phyloP scores from a whole-genome alignment of 2,329 filamentous ascomycete genomes.

The Aspergillus fumigatiaffinis region DNA sequence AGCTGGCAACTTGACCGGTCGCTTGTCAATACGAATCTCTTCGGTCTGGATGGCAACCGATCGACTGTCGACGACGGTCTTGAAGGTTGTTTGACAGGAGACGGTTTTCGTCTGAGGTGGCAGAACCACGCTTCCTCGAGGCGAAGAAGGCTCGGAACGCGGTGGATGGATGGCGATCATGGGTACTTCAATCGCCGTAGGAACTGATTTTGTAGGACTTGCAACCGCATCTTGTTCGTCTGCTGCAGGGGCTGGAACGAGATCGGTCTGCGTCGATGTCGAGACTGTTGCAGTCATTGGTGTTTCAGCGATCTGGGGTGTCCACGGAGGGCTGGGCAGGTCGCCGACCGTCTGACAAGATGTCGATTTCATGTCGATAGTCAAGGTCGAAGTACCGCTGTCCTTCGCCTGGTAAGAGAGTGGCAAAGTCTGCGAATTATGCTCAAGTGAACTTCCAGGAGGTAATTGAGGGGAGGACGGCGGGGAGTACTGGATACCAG shows the following conservation, averaged over 20 bases:
- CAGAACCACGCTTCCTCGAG: constrained; percentile 68
- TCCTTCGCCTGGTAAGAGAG: constrained; percentile 21
- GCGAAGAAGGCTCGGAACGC: constrained; percentile 74
- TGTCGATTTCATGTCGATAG: constrained; percentile 38
- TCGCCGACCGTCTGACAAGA: constrained; percentile 42
- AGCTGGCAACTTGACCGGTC: constrained; percentile 68
- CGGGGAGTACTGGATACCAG: constrained; percentile 78
- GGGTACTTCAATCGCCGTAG: constrained; percentile 57
- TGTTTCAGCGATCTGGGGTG: constrained; percentile 27
- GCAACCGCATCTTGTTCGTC: constrained; percentile 12
- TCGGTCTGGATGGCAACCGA: constrained; percentile 77
- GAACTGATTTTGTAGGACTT: constrained; percentile 10
- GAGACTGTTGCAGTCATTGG: constrained; percentile 22
- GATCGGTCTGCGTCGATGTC: constrained; percentile 34
- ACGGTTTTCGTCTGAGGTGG: constrained; percentile 78
- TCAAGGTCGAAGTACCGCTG: constrained; percentile 27
- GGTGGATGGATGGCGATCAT: constrained; percentile 91
- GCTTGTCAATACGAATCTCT: constrained; percentile 77
- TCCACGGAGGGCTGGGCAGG: constrained; percentile 33
- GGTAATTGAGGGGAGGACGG: constrained; percentile 62
- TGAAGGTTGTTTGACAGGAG: constrained; percentile 70
- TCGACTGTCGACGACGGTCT: constrained; percentile 44
- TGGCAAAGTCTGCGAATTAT: background rate
- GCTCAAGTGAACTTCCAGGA: constrained; percentile 2
- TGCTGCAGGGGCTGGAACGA: constrained; percentile 10